Base-by-base conservation (phyloP, 129 eudicot genomes). In the Pittosporum tobira region DNA sequence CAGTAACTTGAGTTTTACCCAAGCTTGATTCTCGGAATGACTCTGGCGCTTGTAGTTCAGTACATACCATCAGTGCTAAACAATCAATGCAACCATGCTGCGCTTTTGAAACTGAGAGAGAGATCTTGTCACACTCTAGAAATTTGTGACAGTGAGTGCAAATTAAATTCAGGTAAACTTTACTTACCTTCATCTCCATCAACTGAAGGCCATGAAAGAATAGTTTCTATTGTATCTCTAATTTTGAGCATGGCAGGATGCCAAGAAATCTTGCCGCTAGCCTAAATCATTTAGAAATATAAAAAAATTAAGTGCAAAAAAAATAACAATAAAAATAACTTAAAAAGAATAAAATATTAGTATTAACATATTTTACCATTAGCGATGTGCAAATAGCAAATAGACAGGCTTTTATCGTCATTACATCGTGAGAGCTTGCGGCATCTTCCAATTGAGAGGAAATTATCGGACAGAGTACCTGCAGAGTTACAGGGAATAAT, bases 31-130 rank as follows among this genome's bases (percentile, higher is more conserved):
- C 70, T 62, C 51, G 62, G 13, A 27, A 44, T 27, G 56, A 23
- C 25, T 77, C 57, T 7, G 80, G 65, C 71, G 51, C 68, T 75
- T 89, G 85, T 36, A 85, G 66, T 71, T 90, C 97, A 23, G 83
- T 70, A 37, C 97, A 90, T 47, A 90, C 54, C 65, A 84, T 73
- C 68, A 83, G 70, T 19, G 97, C 95, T 47, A 90, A 73, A 69
- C 94, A 90, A 70, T 90, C 97, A 16, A 90, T 90, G 72, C 95
- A 90, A 43, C 97, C 95, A 69, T 90, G 97, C 64, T 90, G 97
- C 51, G 94, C 95, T 73, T 85, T 82, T 11, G 85, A 75, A 71
- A 82, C 97, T 90, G 85, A 63, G 46, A 61, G 5, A 64, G 25
- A 23, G 29, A n/a, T 49, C 16, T 53, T 16, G 26, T n/a, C 29